Evolutionary conservation across 495 filamentous ascomycete species (phyloP).

Genomic region (Thermothielavioides terrestris): DNA sequence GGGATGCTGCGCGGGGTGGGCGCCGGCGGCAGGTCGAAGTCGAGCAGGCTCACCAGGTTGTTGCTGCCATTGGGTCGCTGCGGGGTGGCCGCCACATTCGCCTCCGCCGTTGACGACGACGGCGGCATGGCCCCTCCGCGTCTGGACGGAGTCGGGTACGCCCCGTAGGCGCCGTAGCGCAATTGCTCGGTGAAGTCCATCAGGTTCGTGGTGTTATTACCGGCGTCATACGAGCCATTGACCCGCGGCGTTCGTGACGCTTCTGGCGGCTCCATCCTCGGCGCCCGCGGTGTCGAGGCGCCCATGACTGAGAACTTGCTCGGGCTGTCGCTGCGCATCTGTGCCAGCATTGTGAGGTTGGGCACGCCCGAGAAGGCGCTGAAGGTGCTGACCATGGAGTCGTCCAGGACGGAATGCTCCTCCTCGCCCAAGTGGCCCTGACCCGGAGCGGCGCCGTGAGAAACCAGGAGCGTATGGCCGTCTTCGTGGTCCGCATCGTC

Average conservation of each 20-base stretch:
- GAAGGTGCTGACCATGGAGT: conserved; percentile 61
- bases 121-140: conserved; percentile 21
- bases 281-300: conserved; percentile 21
- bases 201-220: conserved; percentile 57
- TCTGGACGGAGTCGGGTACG: conserved; percentile 21
- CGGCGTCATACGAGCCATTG: conserved; percentile 20
- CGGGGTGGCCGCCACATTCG: conserved; percentile 26
- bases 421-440: conserved; percentile 10
- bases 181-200: conserved; percentile 85
- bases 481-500: conserved; percentile 10
- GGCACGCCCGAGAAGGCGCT: conserved; percentile 82
- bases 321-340: conserved; percentile 49
- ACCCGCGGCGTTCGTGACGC: conserved; percentile 54
- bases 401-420: conserved; percentile 47
- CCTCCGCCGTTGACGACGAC: conserved; percentile 8
- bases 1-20: conserved; percentile 89
- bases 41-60: conserved; percentile 56
- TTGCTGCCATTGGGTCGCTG: conserved; percentile 16
- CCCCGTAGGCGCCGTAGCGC: conserved; percentile 34
- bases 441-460: not conserved
- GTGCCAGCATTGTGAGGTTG: conserved; percentile 79
- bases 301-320: conserved; percentile 31
- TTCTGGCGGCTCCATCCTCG: conserved; percentile 34
- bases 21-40: conserved; percentile 84
- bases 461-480: conserved; percentile 18